Percentiles rank a stretch among this genome's conserved stretches.
phyloP scores from a whole-genome alignment of 176 grass and related monocot species.

The Musa itinerans region DNA sequence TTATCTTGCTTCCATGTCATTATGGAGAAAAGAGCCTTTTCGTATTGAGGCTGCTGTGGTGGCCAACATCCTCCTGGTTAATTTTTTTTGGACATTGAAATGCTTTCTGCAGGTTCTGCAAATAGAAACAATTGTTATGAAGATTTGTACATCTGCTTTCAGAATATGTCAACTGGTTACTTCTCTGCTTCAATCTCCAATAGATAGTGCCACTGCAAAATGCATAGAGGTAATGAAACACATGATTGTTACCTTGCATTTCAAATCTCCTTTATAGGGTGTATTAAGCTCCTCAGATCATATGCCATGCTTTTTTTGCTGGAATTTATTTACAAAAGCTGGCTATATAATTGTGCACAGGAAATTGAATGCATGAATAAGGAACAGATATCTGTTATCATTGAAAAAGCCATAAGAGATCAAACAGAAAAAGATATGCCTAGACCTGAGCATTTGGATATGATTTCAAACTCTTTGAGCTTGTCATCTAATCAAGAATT shows the following conservation, averaged over 20 bases:
- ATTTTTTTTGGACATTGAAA: not conserved
- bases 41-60: not conserved
- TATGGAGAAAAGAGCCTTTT: not conserved
- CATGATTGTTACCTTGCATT: not conserved
- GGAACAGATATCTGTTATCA: conserved; percentile 43
- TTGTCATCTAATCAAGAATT: conserved; percentile 89
- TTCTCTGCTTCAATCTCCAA: conserved; percentile 39
- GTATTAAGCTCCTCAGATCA: not conserved
- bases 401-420: conserved; percentile 44
- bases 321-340: not conserved
- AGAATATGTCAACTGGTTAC: conserved; percentile 53
- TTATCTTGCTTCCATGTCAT: no score
- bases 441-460: conserved; percentile 42
- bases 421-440: conserved; percentile 21
- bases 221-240: conserved; percentile 77
- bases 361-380: conserved; percentile 54
- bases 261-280: not conserved
- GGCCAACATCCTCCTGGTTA: not conserved
- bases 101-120: conserved; percentile 56
- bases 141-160: conserved; percentile 62
- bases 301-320: not conserved
- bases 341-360: conserved; percentile 14
- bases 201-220: conserved; percentile 32
- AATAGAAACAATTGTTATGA: conserved; percentile 62
- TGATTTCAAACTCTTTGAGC: conserved; percentile 47